Percentiles rank a stretch among this genome's conserved stretches.
phyloP scores from a whole-genome alignment of 73 alveolate species.

The Tetrahymena thermophila region DNA sequence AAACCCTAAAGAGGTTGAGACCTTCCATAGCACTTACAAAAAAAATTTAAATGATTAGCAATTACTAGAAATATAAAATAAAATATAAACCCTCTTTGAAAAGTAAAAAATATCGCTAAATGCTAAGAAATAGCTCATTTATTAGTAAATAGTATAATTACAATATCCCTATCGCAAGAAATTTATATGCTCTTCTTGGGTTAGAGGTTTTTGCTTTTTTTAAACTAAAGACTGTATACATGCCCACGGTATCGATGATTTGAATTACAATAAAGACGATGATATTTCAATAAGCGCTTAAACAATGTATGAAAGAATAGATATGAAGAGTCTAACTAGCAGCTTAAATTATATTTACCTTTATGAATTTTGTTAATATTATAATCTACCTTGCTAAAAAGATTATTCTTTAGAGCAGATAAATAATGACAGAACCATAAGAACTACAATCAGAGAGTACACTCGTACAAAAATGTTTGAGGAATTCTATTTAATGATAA shows the following conservation, averaged over 20 bases:
- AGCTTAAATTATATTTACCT: background rate
- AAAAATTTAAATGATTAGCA: background rate
- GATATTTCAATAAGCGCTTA: background rate
- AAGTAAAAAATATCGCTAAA: background rate
- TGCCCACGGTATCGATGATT: background rate
- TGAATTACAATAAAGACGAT: background rate
- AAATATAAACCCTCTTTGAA: background rate
- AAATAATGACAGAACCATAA: background rate
- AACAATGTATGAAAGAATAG: background rate
- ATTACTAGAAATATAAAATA: background rate
- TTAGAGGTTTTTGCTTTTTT: background rate
- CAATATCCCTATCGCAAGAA: background rate
- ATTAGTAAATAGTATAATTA: background rate
- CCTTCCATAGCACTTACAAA: background rate
- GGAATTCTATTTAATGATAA: background rate
- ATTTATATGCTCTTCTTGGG: background rate
- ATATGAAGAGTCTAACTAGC: background rate
- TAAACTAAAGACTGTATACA: background rate
- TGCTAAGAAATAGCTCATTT: background rate
- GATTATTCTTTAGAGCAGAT: background rate
- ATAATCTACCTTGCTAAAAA: background rate
- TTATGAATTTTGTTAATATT: background rate
- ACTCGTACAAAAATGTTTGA: background rate
- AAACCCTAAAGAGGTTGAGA: background rate
- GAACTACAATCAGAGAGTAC: background rate